Base-by-base conservation (phyloP, 192 early-diverging fungal species). In the Rhizoclosmatium sp. region DNA sequence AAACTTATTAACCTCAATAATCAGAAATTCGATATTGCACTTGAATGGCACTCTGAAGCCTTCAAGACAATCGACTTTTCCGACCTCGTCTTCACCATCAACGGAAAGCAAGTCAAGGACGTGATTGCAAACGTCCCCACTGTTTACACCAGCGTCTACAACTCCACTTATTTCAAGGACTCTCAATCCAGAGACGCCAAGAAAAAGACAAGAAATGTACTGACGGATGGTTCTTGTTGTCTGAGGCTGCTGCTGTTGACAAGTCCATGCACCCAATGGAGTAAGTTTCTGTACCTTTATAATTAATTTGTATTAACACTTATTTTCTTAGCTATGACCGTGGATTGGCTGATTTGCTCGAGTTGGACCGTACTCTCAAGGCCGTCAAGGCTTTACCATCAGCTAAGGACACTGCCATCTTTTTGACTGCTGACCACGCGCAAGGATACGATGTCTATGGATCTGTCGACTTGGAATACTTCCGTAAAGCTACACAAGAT, bases 401-500 rank as follows among this genome's bases (percentile, higher is more conserved):
- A 79, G 87, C 85, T 58, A 78, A 87, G 71, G 44, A 69, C 75
- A 83, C 80, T 60, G 83, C 91, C 65, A 91, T 92, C 80, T 75
- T 91, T 56, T 82, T 91, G 59, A 92, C 91, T 65, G 90, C 91
- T 69, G 91, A 92, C 62, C 91, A 92, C 68, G 82, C 84, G 31
- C 91, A 92, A 65, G 86, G 83, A 1, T 92, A 84, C 82, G 89
- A 92, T 76, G 89, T 92, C 76, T 91, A 81, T 69, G 91, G 90
- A 47, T 82, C 87, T 67, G 89, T 92, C 58, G 91, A 92, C 73
- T 78, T 84, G 70, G 75, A 82, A 60, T 91, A 86, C 76, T 88
- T 92, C 72, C 81, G 77, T 78, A 77, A 62, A 0, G 82, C 80
- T 65, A 67, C 81, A 14, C 73, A 83, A 49, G 78, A 86, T 44